Conservation (phyloP, 352 stramenopile genomes). For the Sclerospora graminicola region DNA sequence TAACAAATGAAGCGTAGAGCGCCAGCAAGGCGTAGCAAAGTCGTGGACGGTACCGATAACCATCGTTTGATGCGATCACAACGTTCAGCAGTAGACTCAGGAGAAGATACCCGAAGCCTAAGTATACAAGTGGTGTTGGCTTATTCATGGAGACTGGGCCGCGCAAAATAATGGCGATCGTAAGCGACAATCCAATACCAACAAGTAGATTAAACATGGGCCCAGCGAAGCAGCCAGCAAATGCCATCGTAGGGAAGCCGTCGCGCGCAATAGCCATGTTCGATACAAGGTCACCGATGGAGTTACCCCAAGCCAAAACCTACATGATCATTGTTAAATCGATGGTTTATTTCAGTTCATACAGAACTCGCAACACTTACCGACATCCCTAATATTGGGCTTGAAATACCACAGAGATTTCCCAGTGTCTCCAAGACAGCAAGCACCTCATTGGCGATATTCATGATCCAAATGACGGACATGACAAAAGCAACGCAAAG, state of each 20-base stretch:
- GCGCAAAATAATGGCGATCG: constrained; percentile 40
- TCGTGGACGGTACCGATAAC: constrained; percentile 44
- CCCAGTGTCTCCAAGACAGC: constrained; percentile 64
- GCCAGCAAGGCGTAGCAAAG: constrained; percentile 50
- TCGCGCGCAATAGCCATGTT: constrained; percentile 73
- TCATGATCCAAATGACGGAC: constrained; percentile 85
- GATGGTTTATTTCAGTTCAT: background rate
- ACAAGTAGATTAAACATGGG: constrained; percentile 77
- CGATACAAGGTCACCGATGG: constrained; percentile 66
- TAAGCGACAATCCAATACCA: constrained; percentile 55
- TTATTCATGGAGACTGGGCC: constrained; percentile 46
- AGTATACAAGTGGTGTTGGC: constrained; percentile 46
- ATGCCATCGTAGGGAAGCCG: constrained; percentile 76
- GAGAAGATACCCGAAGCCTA: constrained; percentile 61
- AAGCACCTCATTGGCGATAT: constrained; percentile 72
- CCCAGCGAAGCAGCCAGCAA: constrained; percentile 71
- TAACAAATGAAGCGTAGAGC: constrained; percentile 55
- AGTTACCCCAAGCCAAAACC: constrained; percentile 75
- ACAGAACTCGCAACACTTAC: constrained; percentile 24
- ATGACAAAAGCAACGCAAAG: constrained; percentile 71
- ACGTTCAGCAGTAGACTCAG: constrained; percentile 61
- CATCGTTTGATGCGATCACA: constrained; percentile 33
- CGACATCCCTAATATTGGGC: constrained; percentile 65
- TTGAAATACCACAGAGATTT: constrained; percentile 62
- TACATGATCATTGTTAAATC: constrained; percentile 5